Percentiles rank a stretch among this genome's conserved stretches.
Conservation (phyloP, 257 asterid genomes). For the Hygrophila difformis region DNA sequence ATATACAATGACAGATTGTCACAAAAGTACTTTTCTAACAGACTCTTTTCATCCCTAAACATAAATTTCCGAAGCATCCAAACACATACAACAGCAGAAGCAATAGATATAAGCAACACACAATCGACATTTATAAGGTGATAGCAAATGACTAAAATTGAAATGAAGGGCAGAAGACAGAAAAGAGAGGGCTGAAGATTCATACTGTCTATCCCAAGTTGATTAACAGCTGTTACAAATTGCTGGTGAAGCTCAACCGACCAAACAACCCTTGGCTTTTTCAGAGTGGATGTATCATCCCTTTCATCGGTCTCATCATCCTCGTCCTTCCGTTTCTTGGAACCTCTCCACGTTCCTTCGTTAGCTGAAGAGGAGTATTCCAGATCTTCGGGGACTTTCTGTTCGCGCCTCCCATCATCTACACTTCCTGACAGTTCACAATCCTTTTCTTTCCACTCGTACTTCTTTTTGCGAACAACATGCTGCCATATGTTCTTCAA, state of each 20-base stretch:
- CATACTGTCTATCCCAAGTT: constrained; percentile 92
- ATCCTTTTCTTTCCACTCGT: constrained; percentile 67
- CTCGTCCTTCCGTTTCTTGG: constrained; percentile 76
- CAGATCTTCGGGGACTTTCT: constrained; percentile 46
- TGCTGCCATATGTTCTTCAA: constrained; percentile 98
- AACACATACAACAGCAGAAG: too few relatives aligned
- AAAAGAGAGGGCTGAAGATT: constrained; percentile 3
- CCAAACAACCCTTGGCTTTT: constrained; percentile 96
- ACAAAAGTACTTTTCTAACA: too few relatives aligned
- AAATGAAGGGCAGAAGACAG: neutral
- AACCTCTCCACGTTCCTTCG: constrained; percentile 63
- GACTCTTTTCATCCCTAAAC: too few relatives aligned
- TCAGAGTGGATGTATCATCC: constrained; percentile 65
- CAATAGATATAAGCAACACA: too few relatives aligned
- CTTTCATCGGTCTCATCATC: constrained; percentile 78
- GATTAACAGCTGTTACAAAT: constrained; percentile 86
- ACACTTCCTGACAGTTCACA: constrained; percentile 49
- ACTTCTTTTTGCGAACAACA: constrained; percentile 75
- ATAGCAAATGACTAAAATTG: too few relatives aligned
- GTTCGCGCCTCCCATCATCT: constrained; percentile 55
- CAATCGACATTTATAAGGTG: too few relatives aligned
- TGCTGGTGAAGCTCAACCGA: constrained; percentile 97
- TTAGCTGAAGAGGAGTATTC: constrained; percentile 74
- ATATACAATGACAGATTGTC: too few relatives aligned
- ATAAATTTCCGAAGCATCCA: too few relatives aligned